Evolutionary conservation across 2,329 filamentous ascomycete species (phyloP), one percentile per base, ranked within the genome.

Genomic region (Aureobasidium melanogenum): DNA sequence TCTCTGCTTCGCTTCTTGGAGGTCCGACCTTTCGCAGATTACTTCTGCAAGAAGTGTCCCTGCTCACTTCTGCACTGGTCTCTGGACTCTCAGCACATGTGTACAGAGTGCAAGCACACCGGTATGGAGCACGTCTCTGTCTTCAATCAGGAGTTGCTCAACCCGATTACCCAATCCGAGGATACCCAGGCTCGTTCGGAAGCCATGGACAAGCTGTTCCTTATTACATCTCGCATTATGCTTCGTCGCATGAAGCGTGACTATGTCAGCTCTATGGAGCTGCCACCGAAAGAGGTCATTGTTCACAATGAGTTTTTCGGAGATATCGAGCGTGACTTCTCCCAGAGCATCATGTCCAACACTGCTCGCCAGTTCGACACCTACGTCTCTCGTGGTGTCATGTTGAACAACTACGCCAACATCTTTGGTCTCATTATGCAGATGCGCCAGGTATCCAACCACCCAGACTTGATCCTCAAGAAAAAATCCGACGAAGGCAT

Each of bases 371-470:
- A 91, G 68, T 99, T 97, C 67, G 90, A 97, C 70, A 97, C 92
- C 0, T 99, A 97, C 67, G 94, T 97, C 39, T 88, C 91, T 19
- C 89, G 91, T 65, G 92, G 91, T 77, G 93, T 97, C 22, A 85
- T 99, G 74, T 82, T 99, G 56, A 81, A 97, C 79, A 96, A 97
- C 72, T 97, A 97, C 68, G 94, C 94, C 77, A 99, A 99, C 73
- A 97, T 99, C 66, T 99, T 99, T 69, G 93, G 92, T 70, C 82
- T 99, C 60, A 97, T 99, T 70, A 97, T 97, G 91, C 92, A 96
- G 74, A 97, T 99, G 93, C 88, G 94, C 60, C 94, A 99, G 76
- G 90, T 97, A 28, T 91, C 94, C 8, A 94, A 99, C 67, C 94
- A 99, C 71, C 94, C 94, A 0, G 94, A 99, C 75, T 76, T 99